Conservation (phyloP, 2,329 filamentous ascomycete species). For the Huntiella abstrusa region DNA sequence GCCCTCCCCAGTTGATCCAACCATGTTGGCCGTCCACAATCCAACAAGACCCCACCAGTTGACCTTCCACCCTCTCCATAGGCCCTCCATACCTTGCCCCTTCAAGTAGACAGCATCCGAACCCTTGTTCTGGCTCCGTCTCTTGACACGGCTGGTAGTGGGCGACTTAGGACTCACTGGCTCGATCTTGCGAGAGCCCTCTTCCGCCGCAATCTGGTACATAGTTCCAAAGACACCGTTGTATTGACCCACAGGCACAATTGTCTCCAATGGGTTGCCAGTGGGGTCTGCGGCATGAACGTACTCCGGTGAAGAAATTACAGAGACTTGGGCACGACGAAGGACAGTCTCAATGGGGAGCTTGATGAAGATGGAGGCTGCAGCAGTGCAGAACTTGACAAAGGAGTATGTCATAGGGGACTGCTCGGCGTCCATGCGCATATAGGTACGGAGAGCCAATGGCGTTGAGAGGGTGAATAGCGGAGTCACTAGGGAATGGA, state of each 20-base stretch:
- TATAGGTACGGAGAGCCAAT: slow-evolving; percentile 65
- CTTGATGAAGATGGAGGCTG: slow-evolving; percentile 65
- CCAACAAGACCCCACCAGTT: slow-evolving; percentile 62
- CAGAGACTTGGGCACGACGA: slow-evolving; percentile 66
- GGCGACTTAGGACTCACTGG: slow-evolving; percentile 5
- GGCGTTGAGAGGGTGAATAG: slow-evolving; percentile 68
- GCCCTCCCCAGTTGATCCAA: slow-evolving; percentile 42
- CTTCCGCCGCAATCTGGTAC: slow-evolving; percentile 68
- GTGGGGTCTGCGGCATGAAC: slow-evolving; percentile 27
- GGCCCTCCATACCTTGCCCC: slow-evolving; percentile 48
- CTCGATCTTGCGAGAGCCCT: slow-evolving; percentile 43
- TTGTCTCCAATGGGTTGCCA: slow-evolving; percentile 40
- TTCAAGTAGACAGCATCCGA: slow-evolving; percentile 29
- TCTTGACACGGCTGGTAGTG: slow-evolving; percentile 2
- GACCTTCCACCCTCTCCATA: slow-evolving; percentile 59
- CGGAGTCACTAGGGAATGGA: slow-evolving; percentile 71
- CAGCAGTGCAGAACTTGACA: slow-evolving; percentile 63
- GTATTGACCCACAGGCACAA: slow-evolving; percentile 66
- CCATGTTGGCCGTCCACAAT: slow-evolving; percentile 49
- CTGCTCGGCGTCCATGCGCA: slow-evolving; percentile 63
- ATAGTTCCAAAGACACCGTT: slow-evolving; percentile 79
- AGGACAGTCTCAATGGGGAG: slow-evolving; percentile 85
- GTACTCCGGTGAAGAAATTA: slow-evolving; percentile 38
- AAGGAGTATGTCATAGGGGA: slow-evolving; percentile 70
- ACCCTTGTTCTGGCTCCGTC: slow-evolving; percentile 12